These are phyloP conservation scores for Yamadazyma atmosphaerica DNA, from an alignment of 1,139 yeast species.

Conservation along the genomic window DNA sequence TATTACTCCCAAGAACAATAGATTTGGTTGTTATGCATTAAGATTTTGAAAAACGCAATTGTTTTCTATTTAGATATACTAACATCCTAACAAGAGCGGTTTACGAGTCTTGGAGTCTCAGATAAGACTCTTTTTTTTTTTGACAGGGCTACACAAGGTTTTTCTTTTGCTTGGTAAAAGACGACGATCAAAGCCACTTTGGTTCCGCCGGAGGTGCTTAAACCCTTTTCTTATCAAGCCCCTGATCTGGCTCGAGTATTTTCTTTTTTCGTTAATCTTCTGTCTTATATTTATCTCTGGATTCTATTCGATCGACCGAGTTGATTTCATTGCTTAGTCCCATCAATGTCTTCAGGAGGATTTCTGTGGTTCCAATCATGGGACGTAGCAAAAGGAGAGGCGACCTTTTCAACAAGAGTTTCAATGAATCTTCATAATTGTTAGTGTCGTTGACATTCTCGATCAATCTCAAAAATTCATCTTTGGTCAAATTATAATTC, in stretches of 20 bases:
- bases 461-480: conserved; percentile 61
- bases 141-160: no score
- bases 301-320: conserved; percentile 48
- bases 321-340: conserved; percentile 84
- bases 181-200: no score
- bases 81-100: background rate
- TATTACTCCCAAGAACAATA: no score
- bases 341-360: conserved; percentile 75
- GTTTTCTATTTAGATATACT: background rate
- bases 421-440: conserved; percentile 65
- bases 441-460: conserved; percentile 61
- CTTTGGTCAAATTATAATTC: conserved; percentile 66
- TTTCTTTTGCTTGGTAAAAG: no score
- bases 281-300: conserved; percentile 33
- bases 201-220: background rate
- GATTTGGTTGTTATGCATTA: background rate
- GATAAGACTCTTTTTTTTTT: background rate
- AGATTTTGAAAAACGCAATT: background rate
- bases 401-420: conserved; percentile 70
- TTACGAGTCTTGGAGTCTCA: background rate
- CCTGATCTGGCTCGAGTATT: no score
- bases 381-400: conserved; percentile 84
- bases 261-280: background rate
- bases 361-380: conserved; percentile 90
- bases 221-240: background rate